Evolutionary conservation across 2,329 filamentous ascomycete species (phyloP).

Genomic region (Aspergillus nomiae): DNA sequence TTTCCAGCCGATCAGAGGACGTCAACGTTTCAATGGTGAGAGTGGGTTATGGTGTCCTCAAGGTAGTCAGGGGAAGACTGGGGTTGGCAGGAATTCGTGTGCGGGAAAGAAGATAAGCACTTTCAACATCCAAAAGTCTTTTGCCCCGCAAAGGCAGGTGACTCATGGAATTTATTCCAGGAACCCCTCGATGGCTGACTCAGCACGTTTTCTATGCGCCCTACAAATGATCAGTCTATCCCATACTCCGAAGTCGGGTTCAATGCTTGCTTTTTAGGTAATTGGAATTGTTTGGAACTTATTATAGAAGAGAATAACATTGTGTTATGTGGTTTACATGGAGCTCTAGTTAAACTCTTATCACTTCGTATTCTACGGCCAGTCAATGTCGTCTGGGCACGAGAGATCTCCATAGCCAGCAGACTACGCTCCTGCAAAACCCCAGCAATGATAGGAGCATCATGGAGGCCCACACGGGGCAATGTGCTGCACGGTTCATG

Average conservation of each 20-base stretch:
- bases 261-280: neutral
- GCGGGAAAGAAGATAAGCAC: neutral
- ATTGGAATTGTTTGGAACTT: neutral
- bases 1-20: constrained; percentile 29
- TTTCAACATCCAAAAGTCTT: neutral
- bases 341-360: neutral
- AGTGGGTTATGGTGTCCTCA: neutral
- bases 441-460: neutral
- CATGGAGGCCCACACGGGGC: neutral
- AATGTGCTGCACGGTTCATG: neutral
- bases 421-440: neutral
- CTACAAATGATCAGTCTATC: neutral
- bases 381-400: neutral
- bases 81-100: neutral
- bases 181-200: neutral
- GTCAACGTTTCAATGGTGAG: constrained; percentile 6
- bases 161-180: neutral
- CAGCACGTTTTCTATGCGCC: neutral
- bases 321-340: neutral
- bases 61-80: neutral
- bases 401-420: neutral
- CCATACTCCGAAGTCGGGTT: neutral
- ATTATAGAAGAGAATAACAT: neutral
- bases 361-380: neutral
- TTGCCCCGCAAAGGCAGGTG: constrained; percentile 2